Base-by-base conservation (phyloP, 2,329 filamentous ascomycete species). In the Diaporthe aspalathi region DNA sequence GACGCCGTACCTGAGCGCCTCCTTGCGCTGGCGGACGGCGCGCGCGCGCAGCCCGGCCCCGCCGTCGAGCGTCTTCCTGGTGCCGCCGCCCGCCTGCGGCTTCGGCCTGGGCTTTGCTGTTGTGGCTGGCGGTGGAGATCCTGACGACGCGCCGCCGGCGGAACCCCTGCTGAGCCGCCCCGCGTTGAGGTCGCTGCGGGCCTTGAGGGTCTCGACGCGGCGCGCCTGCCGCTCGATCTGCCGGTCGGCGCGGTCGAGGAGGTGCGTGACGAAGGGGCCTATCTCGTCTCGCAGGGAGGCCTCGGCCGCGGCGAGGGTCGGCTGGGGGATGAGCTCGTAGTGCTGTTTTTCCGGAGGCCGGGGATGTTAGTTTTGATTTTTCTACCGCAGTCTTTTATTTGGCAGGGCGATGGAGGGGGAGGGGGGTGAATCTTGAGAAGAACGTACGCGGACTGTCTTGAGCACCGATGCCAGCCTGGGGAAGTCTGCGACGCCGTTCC, bases 261-360 rank as follows among this genome's bases (percentile, higher is more conserved):
- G 89, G 71, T 90, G 89, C 38, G 91, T 86, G 74, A 97, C 93
- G 80, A 94, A 94, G 11, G 95, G 95, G n/a, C 92, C 91, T 76
- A 97, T 96, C 79, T 97, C 94, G 77, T 94, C 93, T 76, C 94
- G 92, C 22, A 98, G 89, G 5, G 94, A 91, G 75, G 93, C 87
- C 81, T 98, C 95, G 40, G 95, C 95, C 74, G 92, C 88, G 73
- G 91, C 91, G 54, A 98, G 89, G 66, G 93, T 93, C 16, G 92
- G 90, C 79, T 97, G 94, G 20, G 94, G 93, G 76, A 97, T 93
- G 52, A 97, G 90, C 81, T 98, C 95, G 82, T 97, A 98, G 83
- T 97, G 95, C 92, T 97, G 73, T 72, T 56, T 40, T 38, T 38
- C 6, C 32, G 32, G 32, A 35, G 35, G 12, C 35, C 7, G 12